Evolutionary conservation across 331 rosid genomes (phyloP).

Genomic region (Cucumis variabilis): DNA sequence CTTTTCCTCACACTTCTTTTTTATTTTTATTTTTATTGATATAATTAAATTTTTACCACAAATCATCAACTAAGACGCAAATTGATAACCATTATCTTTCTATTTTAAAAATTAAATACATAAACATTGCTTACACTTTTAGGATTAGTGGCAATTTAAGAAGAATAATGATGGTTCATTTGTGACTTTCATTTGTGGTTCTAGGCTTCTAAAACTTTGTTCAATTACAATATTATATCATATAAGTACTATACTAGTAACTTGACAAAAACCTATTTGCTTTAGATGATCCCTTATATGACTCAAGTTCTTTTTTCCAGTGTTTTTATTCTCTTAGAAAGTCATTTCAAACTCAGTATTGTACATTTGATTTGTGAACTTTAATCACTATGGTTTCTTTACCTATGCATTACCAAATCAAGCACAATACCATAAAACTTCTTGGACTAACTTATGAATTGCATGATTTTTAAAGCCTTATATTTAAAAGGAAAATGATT

Average conservation of each 20-base stretch:
- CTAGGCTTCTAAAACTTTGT: background rate
- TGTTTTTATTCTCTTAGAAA: background rate
- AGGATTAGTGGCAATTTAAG: no score
- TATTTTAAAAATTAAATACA: no score
- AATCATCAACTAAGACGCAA: background rate
- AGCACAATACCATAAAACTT: no score
- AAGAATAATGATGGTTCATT: background rate
- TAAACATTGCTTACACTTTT: no score
- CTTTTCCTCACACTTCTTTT: background rate
- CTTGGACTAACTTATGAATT: no score
- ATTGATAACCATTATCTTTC: no score
- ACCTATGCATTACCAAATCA: background rate
- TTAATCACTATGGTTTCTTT: conserved; percentile 36
- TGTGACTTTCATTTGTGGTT: background rate
- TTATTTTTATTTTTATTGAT: background rate
- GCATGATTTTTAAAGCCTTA: no score
- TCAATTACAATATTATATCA: background rate
- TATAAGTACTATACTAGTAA: background rate
- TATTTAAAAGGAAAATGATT: no score
- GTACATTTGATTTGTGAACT: background rate
- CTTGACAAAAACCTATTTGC: background rate
- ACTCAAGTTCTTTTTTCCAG: no score
- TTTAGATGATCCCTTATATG: background rate
- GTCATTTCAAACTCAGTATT: background rate
- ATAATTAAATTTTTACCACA: no score